These are phyloP conservation scores for Chytriomyces sp. DNA, from an alignment of 192 early-diverging fungal genomes.

Conservation along the genomic window DNA sequence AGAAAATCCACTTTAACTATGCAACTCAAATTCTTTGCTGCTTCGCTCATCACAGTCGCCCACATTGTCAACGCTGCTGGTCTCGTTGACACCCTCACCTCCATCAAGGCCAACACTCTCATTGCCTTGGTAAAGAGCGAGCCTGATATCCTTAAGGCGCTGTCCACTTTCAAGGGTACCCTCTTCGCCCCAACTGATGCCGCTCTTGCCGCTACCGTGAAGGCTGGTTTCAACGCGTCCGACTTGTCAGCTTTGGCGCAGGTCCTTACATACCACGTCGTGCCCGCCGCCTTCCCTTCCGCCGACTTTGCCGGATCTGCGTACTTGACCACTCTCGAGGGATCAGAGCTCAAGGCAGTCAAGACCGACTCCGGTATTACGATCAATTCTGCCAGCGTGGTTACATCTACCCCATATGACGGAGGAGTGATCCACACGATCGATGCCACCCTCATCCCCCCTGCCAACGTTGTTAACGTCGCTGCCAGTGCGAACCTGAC, in stretches of 20 bases:
- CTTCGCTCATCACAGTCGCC: too few species aligned
- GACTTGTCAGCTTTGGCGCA: not conserved
- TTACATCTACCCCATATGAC: constrained; percentile 38
- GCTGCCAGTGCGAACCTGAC: constrained; percentile 27
- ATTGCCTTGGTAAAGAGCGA: too few species aligned
- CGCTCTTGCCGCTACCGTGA: constrained; percentile 16
- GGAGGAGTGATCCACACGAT: too few species aligned
- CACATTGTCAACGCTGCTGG: not conserved
- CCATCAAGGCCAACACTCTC: constrained; percentile 9
- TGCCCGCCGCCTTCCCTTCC: constrained; percentile 11
- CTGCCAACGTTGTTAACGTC: constrained; percentile 26
- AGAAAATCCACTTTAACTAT: too few species aligned
- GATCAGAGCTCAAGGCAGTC: constrained; percentile 6
- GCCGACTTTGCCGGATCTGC: not conserved
- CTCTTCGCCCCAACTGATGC: constrained; percentile 34
- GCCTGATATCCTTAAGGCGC: constrained; percentile 17
- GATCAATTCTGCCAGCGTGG: constrained; percentile 32
- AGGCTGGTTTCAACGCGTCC: constrained; percentile 8
- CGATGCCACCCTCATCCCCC: constrained; percentile 46
- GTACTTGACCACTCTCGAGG: constrained; percentile 22
- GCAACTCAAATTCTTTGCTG: too few species aligned
- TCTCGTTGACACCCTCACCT: constrained; percentile 16
- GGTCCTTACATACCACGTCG: constrained; percentile 27
- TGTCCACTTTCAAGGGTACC: constrained; percentile 17
- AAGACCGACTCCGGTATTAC: not conserved